phyloP scores from a whole-genome alignment of 2,329 filamentous ascomycete genomes.

The Phyllosticta capitalensis region DNA sequence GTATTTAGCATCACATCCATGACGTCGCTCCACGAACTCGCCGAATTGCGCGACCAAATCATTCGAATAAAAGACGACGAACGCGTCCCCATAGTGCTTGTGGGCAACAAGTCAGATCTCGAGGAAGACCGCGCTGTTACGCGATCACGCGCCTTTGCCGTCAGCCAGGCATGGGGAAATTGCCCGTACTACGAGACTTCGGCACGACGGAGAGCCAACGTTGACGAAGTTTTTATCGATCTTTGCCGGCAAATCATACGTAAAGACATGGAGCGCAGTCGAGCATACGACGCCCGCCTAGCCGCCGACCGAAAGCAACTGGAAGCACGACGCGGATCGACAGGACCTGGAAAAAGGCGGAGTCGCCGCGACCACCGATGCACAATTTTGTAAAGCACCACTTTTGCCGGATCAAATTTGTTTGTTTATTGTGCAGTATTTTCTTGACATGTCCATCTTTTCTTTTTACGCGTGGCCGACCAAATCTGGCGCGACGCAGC shows the following conservation, averaged over 20 bases:
- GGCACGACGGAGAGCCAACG: constrained; percentile 72
- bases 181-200: constrained; percentile 89
- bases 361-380: constrained; percentile 8
- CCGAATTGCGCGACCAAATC: constrained; percentile 77
- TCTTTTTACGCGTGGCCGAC: background rate
- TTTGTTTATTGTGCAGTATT: background rate
- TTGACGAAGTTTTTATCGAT: constrained; percentile 82
- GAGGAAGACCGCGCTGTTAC: constrained; percentile 76
- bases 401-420: background rate
- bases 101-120: constrained; percentile 85
- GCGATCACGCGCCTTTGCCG: constrained; percentile 67
- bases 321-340: constrained; percentile 3
- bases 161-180: constrained; percentile 78
- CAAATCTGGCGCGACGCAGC: constrained; percentile 3
- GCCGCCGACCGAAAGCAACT: constrained; percentile 1
- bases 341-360: constrained; percentile 1
- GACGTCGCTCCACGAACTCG: constrained; percentile 73
- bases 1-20: constrained; percentile 86
- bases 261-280: constrained; percentile 49
- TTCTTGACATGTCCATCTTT: background rate
- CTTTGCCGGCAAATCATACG: constrained; percentile 75
- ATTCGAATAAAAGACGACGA: constrained; percentile 85
- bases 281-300: constrained; percentile 3
- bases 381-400: constrained; percentile 5
- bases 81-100: constrained; percentile 76